Conservation (phyloP, 2,329 filamentous ascomycete genomes). For the Colletotrichum gigasporum region DNA sequence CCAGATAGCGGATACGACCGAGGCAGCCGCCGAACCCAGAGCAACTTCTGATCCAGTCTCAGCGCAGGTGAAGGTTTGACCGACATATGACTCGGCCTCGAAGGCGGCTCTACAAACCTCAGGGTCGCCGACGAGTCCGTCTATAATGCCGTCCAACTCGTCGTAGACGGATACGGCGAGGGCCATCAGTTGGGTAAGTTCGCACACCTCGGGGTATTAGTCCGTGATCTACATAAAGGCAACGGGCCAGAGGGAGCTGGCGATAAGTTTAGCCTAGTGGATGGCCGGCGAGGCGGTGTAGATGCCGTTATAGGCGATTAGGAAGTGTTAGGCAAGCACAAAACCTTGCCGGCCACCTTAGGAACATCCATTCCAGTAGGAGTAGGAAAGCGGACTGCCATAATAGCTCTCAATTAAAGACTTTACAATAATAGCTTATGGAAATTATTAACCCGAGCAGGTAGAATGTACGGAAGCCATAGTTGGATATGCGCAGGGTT, state of each 20-base stretch:
- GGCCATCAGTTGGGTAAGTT: slow-evolving; percentile 41
- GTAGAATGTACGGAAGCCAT: no score
- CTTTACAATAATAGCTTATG: no score
- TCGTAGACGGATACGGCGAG: neutral
- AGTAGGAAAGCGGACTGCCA: slow-evolving; percentile 27
- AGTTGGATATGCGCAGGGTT: no score
- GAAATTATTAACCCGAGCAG: no score
- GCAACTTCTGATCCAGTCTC: neutral
- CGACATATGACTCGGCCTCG: slow-evolving; percentile 30
- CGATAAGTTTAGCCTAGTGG: slow-evolving; percentile 27
- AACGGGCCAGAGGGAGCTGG: neutral
- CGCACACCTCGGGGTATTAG: neutral
- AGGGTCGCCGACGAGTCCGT: neutral
- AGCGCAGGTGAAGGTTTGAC: slow-evolving; percentile 30
- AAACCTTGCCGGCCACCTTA: slow-evolving; percentile 61
- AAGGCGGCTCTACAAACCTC: slow-evolving; percentile 29
- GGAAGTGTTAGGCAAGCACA: slow-evolving; percentile 54
- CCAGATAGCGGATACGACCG: neutral
- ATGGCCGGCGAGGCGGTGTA: neutral
- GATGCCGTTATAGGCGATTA: slow-evolving; percentile 59
- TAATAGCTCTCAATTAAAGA: no score
- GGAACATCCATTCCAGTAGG: slow-evolving; percentile 59
- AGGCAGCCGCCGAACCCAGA: neutral
- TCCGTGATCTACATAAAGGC: neutral
- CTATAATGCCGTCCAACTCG: neutral